Base-by-base conservation (phyloP, 768 basidiomycete species). In the Leccinum rimulosum region DNA sequence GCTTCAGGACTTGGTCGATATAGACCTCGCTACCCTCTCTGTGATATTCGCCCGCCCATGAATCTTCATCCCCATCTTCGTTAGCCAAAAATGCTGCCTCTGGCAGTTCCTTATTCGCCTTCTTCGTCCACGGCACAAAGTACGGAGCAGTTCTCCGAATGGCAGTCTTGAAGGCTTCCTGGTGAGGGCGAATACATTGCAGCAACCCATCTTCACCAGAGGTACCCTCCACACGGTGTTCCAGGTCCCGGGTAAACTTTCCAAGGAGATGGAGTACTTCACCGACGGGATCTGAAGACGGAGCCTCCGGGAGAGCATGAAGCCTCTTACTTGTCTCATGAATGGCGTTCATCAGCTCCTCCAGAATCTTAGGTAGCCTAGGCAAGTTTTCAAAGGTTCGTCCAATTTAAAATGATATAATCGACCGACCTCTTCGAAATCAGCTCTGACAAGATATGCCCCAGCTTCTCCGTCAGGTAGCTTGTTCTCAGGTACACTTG, bases 341-440 rank as follows among this genome's bases (percentile, higher is more conserved):
- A 1, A 88, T 78, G 0, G 79, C 70, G 0, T 68, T 73, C 25
- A 80, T 76, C 28, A 89, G 70, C 59, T 89, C 87, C 1, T 82
- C 75, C 52, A 83, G 80, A 11, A 89, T 83, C 58, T 81, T 73
- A 0, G 89, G 88, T 0, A 91, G 76, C 47, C 89, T 91, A 45
- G 43, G 43, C 43, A 6, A 9, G 25, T 27, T 47, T 38, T n/a
- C 11, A 45, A 43, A 19, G 5, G 19, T 45, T 22, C 43, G 8
- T 59, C 8, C 30, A 19, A 8, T 30, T 3, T 28, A 30, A 2
- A 14, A 25, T 11, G n/a, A 45, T 11, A 17, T 9, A 25, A 69
- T 14, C 12, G 12, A 35, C 74, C 2, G 54, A 87, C 89, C 85
- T 74, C 63, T 83, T 84, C 0, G 79, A 72, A 38, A 91, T 87